Evolutionary conservation across 1,139 yeast species (phyloP).

Genomic region (Sugiyamaella novakii): DNA sequence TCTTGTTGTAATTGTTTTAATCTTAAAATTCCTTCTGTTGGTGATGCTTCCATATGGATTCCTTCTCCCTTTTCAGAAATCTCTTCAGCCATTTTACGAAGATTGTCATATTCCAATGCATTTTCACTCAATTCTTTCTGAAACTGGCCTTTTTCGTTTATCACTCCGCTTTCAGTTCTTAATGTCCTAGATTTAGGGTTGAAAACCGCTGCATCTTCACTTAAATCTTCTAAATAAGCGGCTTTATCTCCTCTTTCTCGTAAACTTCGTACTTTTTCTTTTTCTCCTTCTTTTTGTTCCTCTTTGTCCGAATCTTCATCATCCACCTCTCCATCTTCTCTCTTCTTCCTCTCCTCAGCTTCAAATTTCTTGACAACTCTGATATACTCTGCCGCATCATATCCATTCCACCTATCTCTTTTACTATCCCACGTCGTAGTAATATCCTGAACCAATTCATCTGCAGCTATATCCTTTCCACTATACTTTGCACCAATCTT

Average conservation of each 20-base stretch:
- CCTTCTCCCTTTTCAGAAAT: conserved; percentile 47
- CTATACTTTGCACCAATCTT: conserved; percentile 45
- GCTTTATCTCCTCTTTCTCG: conserved; percentile 60
- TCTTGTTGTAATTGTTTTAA: conserved; percentile 48
- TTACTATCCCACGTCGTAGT: conserved; percentile 59
- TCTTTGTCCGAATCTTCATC: too few species aligned
- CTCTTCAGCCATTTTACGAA: conserved; percentile 60
- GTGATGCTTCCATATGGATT: conserved; percentile 57
- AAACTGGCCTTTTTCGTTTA: conserved; percentile 56
- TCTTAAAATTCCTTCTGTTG: conserved; percentile 56
- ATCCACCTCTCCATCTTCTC: conserved; percentile 39
- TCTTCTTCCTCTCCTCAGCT: conserved; percentile 39
- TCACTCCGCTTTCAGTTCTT: conserved; percentile 46
- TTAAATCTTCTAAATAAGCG: conserved; percentile 49
- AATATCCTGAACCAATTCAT: conserved; percentile 38
- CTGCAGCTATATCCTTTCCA: conserved; percentile 37
- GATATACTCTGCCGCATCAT: conserved; percentile 61
- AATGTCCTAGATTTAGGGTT: conserved; percentile 43
- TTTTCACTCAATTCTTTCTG: conserved; percentile 56
- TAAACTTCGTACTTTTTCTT: conserved; percentile 35
- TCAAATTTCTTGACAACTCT: conserved; percentile 53
- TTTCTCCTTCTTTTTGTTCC: conserved; percentile 22
- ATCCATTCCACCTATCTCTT: conserved; percentile 80
- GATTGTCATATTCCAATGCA: conserved; percentile 51
- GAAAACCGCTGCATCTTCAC: conserved; percentile 22